Conservation (phyloP, 2,329 filamentous ascomycete genomes). For the Teratosphaeriaceae sp. region DNA sequence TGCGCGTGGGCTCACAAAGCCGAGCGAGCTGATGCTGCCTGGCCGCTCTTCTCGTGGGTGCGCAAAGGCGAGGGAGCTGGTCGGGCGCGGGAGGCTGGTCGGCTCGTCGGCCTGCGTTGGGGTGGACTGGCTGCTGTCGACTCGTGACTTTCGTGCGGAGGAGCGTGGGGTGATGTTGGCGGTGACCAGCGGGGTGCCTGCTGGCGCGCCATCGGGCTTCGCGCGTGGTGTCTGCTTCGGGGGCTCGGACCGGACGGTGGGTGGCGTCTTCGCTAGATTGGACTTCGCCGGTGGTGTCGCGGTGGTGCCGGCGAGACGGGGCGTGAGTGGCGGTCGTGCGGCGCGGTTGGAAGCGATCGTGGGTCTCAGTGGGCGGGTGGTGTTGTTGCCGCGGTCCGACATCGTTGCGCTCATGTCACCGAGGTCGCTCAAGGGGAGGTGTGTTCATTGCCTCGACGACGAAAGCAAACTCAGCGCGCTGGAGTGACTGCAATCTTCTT, state of each 20-base stretch:
- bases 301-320: conserved; percentile 44
- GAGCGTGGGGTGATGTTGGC: conserved; percentile 74
- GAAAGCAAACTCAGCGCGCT: too few species aligned
- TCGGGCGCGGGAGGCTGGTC: conserved; percentile 10
- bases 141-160: conserved; percentile 62
- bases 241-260: conserved; percentile 32
- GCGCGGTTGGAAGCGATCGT: conserved; percentile 57
- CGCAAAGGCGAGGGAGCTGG: conserved; percentile 6
- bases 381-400: conserved; percentile 35
- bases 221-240: conserved; percentile 26
- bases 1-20: conserved; percentile 2
- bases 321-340: conserved; percentile 51
- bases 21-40: conserved; percentile 13
- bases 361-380: conserved; percentile 58
- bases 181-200: conserved; percentile 49
- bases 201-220: conserved; percentile 38
- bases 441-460: too few species aligned
- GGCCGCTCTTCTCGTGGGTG: conserved; percentile 11
- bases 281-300: conserved; percentile 26
- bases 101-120: conserved; percentile 18
- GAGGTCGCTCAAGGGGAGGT: too few species aligned
- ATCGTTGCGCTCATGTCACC: not conserved
- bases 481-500: too few species aligned
- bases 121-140: conserved; percentile 62
- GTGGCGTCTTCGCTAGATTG: conserved; percentile 18